Base-by-base conservation (phyloP, 2,329 filamentous ascomycete species). In the Pseudogymnoascus sp. region DNA sequence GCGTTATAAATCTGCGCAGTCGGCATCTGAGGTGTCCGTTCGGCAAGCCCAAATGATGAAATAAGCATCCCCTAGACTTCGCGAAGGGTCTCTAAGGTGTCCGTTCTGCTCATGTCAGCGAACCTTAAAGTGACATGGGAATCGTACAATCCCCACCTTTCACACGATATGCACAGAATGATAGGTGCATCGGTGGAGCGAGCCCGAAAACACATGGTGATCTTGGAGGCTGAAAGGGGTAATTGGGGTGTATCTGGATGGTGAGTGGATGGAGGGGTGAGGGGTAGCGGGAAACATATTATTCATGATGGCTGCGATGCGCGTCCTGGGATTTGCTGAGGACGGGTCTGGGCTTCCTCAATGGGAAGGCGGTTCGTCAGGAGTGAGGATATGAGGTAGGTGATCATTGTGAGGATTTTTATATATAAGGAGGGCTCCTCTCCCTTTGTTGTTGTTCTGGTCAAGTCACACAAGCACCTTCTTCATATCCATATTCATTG, bases 61-160 rank as follows among this genome's bases (percentile, higher is more conserved):
- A 6, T 47, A 47, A 47, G 41, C 41, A 41, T 2, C 16, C 6
- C 14, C 8, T 18, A 39, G n/a, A 39, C 37, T 3, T 20, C 41
- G 41, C 6, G 14, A 47, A 25, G 14, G 41, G 41, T 28, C 6
- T 47, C 41, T 47, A 47, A 47, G 41, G 41, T 47, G 41, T 9
- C 41, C 41, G 41, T 47, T 47, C 6, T 47, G 41, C 12, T 47
- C 41, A 47, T 28, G 39, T 47, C 41, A 47, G 41, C 41, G 22
- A 47, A 47, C 41, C 41, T 47, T 47, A 47, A 47, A 5, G 41
- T n/a, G 41, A 47, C 41, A 47, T 47, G 41, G 41, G 41, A 47
- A 47, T 47, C 4, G 20, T 6, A 47, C 7, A 9, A 16, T 28
- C 22, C 14, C 41, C 41, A 47, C 41, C 6, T 47, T 28, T 47